These are phyloP conservation scores for Metschnikowia colocasiae DNA, from an alignment of 805 yeast species.

Conservation along the genomic window DNA sequence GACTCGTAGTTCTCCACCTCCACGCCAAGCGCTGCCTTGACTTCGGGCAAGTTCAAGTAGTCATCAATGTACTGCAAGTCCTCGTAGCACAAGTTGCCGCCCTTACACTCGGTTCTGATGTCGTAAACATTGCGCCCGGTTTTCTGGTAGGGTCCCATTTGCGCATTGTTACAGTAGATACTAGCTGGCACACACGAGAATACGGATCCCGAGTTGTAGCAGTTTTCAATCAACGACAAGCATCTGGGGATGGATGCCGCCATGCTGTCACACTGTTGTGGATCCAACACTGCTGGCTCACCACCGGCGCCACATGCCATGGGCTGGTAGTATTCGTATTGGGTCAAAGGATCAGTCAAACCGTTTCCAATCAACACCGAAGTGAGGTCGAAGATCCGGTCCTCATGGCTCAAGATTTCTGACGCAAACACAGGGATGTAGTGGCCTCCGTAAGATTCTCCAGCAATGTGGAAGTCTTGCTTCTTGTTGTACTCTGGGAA, in stretches of 20 bases:
- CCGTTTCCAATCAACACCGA: conserved; percentile 93
- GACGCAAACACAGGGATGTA: conserved; percentile 87
- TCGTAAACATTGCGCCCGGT: conserved; percentile 93
- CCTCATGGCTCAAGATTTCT: conserved; percentile 66
- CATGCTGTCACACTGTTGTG: conserved; percentile 69
- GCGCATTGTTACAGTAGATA: conserved; percentile 81
- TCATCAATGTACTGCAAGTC: conserved; percentile 70
- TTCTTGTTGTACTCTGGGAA: conserved; percentile 66
- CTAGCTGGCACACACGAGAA: conserved; percentile 91
- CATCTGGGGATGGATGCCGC: conserved; percentile 65
- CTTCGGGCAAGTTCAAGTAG: conserved; percentile 73
- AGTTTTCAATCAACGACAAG: conserved; percentile 64
- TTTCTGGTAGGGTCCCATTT: conserved; percentile 52
- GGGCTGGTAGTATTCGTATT: conserved; percentile 50
- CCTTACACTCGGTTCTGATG: conserved; percentile 75
- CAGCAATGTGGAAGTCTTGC: conserved; percentile 72
- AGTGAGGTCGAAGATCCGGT: conserved; percentile 18
- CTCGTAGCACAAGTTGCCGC: conserved; percentile 67
- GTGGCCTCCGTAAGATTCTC: conserved; percentile 93
- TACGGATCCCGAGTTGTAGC: conserved; percentile 71
- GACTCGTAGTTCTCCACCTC: conserved; percentile 75
- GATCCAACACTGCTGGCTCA: conserved; percentile 64
- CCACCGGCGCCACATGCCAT: conserved; percentile 96
- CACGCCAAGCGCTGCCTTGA: conserved; percentile 81
- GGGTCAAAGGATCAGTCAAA: conserved; percentile 69